These are phyloP conservation scores for Entelexis paramagnoliae DNA, from an alignment of 1,139 yeast genomes.

Conservation along the genomic window DNA sequence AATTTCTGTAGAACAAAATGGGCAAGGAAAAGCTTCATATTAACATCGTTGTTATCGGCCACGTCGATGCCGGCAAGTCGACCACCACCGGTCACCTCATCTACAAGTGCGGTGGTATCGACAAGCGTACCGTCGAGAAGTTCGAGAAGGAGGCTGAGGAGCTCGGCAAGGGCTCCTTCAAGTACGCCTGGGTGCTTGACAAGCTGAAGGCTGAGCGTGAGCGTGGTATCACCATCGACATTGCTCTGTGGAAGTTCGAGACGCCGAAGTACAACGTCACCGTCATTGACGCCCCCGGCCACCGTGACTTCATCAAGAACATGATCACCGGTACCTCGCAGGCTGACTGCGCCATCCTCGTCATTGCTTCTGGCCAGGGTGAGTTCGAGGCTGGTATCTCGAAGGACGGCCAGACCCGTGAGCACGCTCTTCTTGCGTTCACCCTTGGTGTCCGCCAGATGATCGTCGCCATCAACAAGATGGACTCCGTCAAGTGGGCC, in stretches of 20 bases:
- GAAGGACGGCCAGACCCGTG: slow-evolving; percentile 90
- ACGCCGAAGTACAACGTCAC: slow-evolving; percentile 90
- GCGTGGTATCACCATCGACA: slow-evolving; percentile 94
- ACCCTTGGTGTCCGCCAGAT: slow-evolving; percentile 85
- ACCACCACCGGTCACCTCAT: slow-evolving; percentile 98
- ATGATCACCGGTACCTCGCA: slow-evolving; percentile 92
- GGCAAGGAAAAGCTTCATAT: slow-evolving; percentile 47
- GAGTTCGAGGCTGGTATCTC: slow-evolving; percentile 94
- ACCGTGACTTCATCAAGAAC: slow-evolving; percentile 94
- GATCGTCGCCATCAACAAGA: slow-evolving; percentile 87
- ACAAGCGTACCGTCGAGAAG: slow-evolving; percentile 97
- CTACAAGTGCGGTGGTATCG: slow-evolving; percentile 88
- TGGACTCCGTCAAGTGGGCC: slow-evolving; percentile 84
- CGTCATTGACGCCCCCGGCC: slow-evolving; percentile 93
- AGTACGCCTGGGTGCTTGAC: slow-evolving; percentile 97
- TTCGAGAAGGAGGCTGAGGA: slow-evolving; percentile 98
- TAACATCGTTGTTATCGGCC: slow-evolving; percentile 99
- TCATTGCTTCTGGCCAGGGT: slow-evolving; percentile 87
- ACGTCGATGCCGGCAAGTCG: slow-evolving; percentile 99
- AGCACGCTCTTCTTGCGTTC: slow-evolving; percentile 83
- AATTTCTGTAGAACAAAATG: slow-evolving; percentile 15
- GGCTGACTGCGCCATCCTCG: slow-evolving; percentile 86
- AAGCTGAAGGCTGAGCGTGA: slow-evolving; percentile 94
- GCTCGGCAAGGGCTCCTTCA: slow-evolving; percentile 96
- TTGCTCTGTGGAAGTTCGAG: slow-evolving; percentile 93